phyloP scores from a whole-genome alignment of 2,329 filamentous ascomycete genomes.

The Penicillium brevicompactum region DNA sequence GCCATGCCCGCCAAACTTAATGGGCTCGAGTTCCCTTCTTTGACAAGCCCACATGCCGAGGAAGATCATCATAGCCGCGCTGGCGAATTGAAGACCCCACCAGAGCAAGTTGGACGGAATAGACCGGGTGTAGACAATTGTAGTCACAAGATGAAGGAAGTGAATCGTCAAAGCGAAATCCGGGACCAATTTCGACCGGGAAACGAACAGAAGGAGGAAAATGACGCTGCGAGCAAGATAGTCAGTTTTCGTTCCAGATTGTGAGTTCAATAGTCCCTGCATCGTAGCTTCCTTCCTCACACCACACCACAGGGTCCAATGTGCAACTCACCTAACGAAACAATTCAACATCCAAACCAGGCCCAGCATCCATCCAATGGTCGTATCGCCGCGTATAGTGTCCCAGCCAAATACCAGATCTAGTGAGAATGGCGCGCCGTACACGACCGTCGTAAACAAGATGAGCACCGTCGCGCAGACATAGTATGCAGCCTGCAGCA shows the following conservation, averaged over 20 bases:
- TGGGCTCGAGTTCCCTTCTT: constrained; percentile 84
- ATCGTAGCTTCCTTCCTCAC: constrained; percentile 4
- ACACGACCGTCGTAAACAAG: constrained; percentile 67
- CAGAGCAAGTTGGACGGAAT: constrained; percentile 80
- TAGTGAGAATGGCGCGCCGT: constrained; percentile 60
- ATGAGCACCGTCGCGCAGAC: constrained; percentile 62
- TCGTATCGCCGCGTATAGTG: constrained; percentile 66
- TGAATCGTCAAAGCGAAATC: constrained; percentile 93
- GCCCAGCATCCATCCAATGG: constrained; percentile 69
- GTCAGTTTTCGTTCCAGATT: neutral
- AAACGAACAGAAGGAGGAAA: constrained; percentile 79
- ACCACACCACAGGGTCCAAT: neutral
- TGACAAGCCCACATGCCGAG: constrained; percentile 89
- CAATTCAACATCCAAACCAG: constrained; percentile 69
- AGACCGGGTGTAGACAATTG: constrained; percentile 74
- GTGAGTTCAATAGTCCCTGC: neutral
- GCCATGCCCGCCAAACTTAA: constrained; percentile 73
- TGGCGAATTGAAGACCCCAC: constrained; percentile 73
- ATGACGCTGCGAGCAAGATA: constrained; percentile 63
- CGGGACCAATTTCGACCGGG: constrained; percentile 88
- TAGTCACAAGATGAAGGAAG: constrained; percentile 75
- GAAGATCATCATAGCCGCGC: constrained; percentile 64
- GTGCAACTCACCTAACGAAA: constrained; percentile 60
- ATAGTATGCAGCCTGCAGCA: constrained; percentile 69
- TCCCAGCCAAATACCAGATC: constrained; percentile 66